Base-by-base conservation (phyloP, 257 asterid species). In the Marsdenia floribunda region DNA sequence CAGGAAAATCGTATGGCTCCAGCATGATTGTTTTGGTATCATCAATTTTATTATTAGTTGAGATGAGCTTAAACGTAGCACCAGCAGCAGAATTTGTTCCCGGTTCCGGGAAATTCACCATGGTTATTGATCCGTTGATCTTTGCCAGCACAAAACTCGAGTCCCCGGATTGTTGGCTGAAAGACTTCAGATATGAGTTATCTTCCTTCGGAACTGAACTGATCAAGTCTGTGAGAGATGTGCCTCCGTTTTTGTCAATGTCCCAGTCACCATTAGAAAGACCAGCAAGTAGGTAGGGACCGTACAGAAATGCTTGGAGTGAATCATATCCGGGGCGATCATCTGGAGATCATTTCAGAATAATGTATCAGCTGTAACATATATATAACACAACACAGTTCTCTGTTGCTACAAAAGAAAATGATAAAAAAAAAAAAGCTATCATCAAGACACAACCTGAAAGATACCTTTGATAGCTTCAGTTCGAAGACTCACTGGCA, bases 251-350 rank as follows among this genome's bases (percentile, higher is more conserved):
- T 61, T 91, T 85, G 22, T 85, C 73, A 53, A 94, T 77, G 79
- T 86, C 84, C 96, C 96, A 94, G 63, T 89, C 97, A 9, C 89
- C 92, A 18, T 52, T 72, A 9, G 96, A 69, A 1, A 86, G 86
- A 22, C 96, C 99, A 7, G 91, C 96, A 3, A 94, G 96, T 72
- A 92, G 97, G 86, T 94, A 94, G 67, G 97, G 96, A 47, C 99
- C 99, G 52, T 88, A 94, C 73, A 90, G 80, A 80, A 94, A 82
- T 47, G 99, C 97, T 38, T 89, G 88, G 55, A 94, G 47, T 0
- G 96, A 85, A n/a, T 89, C 82, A 71, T 80, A 92, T 68, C 83
- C 91, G 0, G 86, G 78, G 49, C 99, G 80, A 22, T 94, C 98
- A 78, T 94, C 99, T 92, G 82, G 53, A 73, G 46, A 59, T 40